Evolutionary conservation across 805 yeast species (phyloP), one percentile per base, ranked within the genome.

Genomic region (Cyberlindnera bimundalis): DNA sequence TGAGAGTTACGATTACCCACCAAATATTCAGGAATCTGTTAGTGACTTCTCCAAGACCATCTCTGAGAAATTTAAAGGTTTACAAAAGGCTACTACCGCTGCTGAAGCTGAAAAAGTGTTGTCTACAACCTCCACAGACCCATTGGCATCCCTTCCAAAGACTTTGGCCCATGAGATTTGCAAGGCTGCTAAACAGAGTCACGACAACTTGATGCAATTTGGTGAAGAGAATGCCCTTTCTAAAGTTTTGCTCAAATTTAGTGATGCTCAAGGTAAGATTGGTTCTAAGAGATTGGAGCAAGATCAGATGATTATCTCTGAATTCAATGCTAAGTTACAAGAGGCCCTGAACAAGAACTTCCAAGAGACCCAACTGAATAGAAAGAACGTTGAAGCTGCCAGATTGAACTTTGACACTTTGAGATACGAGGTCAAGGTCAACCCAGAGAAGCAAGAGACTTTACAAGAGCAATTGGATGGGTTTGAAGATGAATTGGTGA

Each of bases 1-100:
- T 46, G 84, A 82, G 51, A 76, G 84, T 35, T 85, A 85, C 59
- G 95, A 85, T 59, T 84, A 83, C 54, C 95, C 95, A 19, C 91
- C 93, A 39, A 82, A 82, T 59, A 62, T 84, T 47, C 73, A 74
- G 46, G 91, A 85, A 51, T 77, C 84, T 33, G 68, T 78, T 18
- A 66, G 67, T 35, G 81, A 83, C 51, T 78, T 82, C 55, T 77
- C 82, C 27, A 74, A 76, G 51, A 63, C 78, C 5, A 59, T 81
- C 34, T 68, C 71, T 30, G 75, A 66, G 53, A 80, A 78, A 58
- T 73, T 79, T 47, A 68, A 67, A 37, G 81, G 79, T 39, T 70
- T 81, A 53, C 76, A 79, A 45, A 76, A 69, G 52, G 86, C 83
- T n/a, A 66, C 76, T 4, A 72, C 79, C 18, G 81, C 85, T 1